Percentiles rank a stretch among this genome's conserved stretches.
Conservation (phyloP, 1,139 yeast genomes). For the Pichia norvegensis region DNA sequence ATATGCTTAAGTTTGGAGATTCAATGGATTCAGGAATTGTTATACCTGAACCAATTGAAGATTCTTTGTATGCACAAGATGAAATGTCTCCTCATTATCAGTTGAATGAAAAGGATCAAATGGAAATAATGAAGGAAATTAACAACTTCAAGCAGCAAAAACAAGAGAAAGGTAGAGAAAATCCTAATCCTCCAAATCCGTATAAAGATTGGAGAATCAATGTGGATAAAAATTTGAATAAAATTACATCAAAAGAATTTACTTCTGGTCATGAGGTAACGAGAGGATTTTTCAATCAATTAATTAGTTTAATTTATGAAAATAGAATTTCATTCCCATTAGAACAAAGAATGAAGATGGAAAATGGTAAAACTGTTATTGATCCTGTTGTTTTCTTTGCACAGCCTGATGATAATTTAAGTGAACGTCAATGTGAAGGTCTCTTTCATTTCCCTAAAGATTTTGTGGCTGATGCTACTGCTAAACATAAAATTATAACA, state of each 20-base stretch:
- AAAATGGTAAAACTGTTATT: constrained; percentile 26
- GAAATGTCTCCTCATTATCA: constrained; percentile 3
- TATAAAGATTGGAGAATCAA: constrained; percentile 12
- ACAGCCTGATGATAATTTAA: constrained; percentile 19
- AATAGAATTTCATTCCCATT: constrained; percentile 25
- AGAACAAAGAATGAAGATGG: constrained; percentile 22
- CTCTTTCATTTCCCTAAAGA: constrained; percentile 20
- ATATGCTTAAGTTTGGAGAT: neutral
- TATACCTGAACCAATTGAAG: constrained; percentile 3
- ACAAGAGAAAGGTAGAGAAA: constrained; percentile 1
- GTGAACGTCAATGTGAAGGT: constrained; percentile 19
- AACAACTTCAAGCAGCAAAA: constrained; percentile 2
- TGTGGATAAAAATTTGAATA: constrained; percentile 17
- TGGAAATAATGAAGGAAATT: neutral
- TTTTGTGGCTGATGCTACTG: constrained; percentile 20
- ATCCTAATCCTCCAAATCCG: constrained; percentile 8
- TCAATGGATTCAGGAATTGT: neutral
- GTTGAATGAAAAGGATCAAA: neutral
- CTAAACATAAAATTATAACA: constrained; percentile 20
- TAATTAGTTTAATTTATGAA: constrained; percentile 22
- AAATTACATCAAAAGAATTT: constrained; percentile 20
- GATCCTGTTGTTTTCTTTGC: constrained; percentile 24
- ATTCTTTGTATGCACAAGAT: constrained; percentile 12
- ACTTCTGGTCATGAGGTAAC: constrained; percentile 23
- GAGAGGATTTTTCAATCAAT: constrained; percentile 23